Evolutionary conservation across 768 basidiomycete species (phyloP).

Genomic region (Xerocomellus intermedius): DNA sequence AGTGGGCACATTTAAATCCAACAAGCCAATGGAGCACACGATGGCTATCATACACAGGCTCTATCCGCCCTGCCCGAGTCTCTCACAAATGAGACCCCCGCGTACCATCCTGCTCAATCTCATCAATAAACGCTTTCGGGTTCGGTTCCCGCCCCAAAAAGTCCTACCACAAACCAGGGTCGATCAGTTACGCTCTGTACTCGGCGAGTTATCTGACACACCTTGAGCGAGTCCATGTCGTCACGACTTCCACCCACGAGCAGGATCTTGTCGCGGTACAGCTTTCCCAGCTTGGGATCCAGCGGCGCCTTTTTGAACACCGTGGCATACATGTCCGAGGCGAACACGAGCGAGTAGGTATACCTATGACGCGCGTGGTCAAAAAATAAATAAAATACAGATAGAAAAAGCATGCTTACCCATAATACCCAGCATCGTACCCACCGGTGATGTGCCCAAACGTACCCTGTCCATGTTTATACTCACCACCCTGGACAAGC

Average conservation of each 20-base stretch:
- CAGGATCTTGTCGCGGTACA: slow-evolving; percentile 77
- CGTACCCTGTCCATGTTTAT: slow-evolving; percentile 64
- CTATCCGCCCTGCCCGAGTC: neutral
- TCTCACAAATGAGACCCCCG: neutral
- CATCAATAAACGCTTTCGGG: slow-evolving; percentile 69
- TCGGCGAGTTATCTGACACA: slow-evolving; percentile 17
- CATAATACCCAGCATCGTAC: slow-evolving; percentile 68
- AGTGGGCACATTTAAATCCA: no score
- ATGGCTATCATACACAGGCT: neutral
- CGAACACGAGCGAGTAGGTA: slow-evolving; percentile 70
- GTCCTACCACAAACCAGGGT: slow-evolving; percentile 40
- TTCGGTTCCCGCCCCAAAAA: slow-evolving; percentile 78
- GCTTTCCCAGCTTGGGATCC: slow-evolving; percentile 60
- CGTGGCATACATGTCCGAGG: slow-evolving; percentile 61
- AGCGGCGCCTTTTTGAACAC: slow-evolving; percentile 83
- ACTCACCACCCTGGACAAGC: slow-evolving; percentile 58
- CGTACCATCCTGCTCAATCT: slow-evolving; percentile 46
- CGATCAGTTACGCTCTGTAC: no score
- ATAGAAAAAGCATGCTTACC: slow-evolving; percentile 32
- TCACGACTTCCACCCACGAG: slow-evolving; percentile 70
- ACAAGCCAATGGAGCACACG: no score
- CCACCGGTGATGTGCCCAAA: slow-evolving; percentile 80
- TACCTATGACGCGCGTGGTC: slow-evolving; percentile 37
- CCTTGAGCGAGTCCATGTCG: slow-evolving; percentile 74
- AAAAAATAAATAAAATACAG: neutral